Evolutionary conservation across 176 grass and related monocot genomes (phyloP), one percentile per base, ranked within the genome.

Genomic region (Melocanna baccifera): DNA sequence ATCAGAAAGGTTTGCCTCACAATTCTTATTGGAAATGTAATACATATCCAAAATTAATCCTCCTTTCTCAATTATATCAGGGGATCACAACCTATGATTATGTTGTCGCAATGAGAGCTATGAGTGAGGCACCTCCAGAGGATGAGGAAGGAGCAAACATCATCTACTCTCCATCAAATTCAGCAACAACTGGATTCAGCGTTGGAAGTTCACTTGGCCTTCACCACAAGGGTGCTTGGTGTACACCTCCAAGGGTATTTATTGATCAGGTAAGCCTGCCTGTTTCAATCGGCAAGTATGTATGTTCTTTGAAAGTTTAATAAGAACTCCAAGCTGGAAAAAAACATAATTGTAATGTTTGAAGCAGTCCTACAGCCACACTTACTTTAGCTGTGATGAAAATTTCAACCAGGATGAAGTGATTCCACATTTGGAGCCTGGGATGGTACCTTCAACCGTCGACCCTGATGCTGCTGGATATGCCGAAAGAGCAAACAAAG

Each of bases 61-160:
- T 75, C 20, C 62, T 73, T 88, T 6, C 43, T 78, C 37, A 86
- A 46, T 62, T 80, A 52, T 67, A 59, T 71, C 66, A 99, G 97
- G 97, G 97, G 72, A 94, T 99, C 64, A 96, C 97, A 29, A 99
- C 97, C 48, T 96, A 99, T 56, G 97, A 99, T 85, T 99, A 94
- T 80, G 97, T 99, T 59, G 97, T 99, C 15, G 97, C 97, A 42
- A 99, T 99, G 97, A 87, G 97, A 87, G 88, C 93, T 87, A 91
- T 99, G 93, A 99, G 93, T 32, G 97, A 99, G 88, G 90, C 83
- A 65, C 88, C 90, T 72, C 87, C 91, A 50, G 93, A 83, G 36
- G 97, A 94, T 22, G 97, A 99, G 55, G 97, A 99, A 92, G 91
- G 81, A 78, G 82, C 63, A 81, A 90, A 92, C 73, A 90, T 90